Evolutionary conservation across 805 yeast genomes (phyloP).

Genomic region (Sungouiella thailandica): DNA sequence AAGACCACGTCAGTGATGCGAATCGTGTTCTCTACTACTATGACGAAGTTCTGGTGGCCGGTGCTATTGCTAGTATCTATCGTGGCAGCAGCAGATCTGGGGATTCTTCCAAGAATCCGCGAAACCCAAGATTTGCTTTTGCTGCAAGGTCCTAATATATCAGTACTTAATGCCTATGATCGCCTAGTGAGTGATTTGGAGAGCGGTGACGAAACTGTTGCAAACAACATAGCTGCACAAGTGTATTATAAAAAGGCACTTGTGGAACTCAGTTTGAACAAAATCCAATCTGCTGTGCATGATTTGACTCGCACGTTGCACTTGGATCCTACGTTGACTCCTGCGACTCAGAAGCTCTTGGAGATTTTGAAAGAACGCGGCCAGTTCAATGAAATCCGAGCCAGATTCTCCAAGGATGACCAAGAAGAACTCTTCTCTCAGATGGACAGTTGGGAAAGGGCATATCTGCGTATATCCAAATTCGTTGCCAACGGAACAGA

Average conservation of each 20-base stretch:
- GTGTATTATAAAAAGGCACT: constrained; percentile 57
- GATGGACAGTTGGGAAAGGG: constrained; percentile 16
- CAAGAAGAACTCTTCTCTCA: constrained; percentile 9
- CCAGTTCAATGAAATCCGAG: constrained; percentile 29
- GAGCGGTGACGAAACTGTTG: neutral
- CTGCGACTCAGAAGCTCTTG: constrained; percentile 47
- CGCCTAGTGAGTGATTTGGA: constrained; percentile 9
- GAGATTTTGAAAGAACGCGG: constrained; percentile 54
- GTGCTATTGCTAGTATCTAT: constrained; percentile 1
- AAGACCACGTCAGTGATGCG: no score
- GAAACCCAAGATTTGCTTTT: constrained; percentile 13
- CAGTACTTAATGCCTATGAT: constrained; percentile 13
- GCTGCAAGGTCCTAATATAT: constrained; percentile 10
- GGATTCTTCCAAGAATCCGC: constrained; percentile 5
- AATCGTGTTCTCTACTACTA: no score
- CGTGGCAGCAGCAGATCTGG: neutral
- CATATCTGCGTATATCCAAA: constrained; percentile 9
- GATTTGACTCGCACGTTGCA: constrained; percentile 47
- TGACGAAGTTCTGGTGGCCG: neutral
- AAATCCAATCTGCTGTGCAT: constrained; percentile 46
- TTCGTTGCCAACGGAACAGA: constrained; percentile 6
- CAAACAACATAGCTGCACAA: constrained; percentile 23
- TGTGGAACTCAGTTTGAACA: constrained; percentile 53
- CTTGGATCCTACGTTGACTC: constrained; percentile 34
- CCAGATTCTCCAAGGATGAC: constrained; percentile 7